Percentiles rank a stretch among this genome's conserved stretches.
Evolutionary conservation across 441 rosid species (phyloP).

Genomic region (Eruca vesicaria): DNA sequence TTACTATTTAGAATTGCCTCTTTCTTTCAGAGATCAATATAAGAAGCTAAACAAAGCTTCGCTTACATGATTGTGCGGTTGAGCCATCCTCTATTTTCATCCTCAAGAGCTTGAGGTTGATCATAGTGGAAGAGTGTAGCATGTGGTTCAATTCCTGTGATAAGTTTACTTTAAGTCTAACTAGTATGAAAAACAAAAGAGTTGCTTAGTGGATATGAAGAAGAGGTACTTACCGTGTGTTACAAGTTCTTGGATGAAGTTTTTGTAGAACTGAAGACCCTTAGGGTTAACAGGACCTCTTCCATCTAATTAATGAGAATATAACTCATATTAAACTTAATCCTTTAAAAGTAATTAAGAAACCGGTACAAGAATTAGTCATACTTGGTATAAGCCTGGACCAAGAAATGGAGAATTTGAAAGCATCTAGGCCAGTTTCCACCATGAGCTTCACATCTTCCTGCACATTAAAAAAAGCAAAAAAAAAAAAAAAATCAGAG

Average conservation of each 20-base stretch:
- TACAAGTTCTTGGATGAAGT: not conserved
- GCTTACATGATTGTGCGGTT: not conserved
- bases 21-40: too few relatives aligned
- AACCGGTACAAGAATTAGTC: not conserved
- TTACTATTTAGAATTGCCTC: too few relatives aligned
- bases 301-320: not conserved
- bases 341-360: not conserved
- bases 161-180: not conserved
- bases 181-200: not conserved
- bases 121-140: not conserved
- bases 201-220: not conserved
- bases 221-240: not conserved
- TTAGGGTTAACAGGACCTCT: not conserved
- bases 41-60: too few relatives aligned
- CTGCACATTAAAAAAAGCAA: slow-evolving; percentile 34
- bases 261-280: not conserved
- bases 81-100: not conserved
- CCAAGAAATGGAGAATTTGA: slow-evolving; percentile 78
- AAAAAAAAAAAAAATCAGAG: not conserved
- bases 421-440: slow-evolving; percentile 57
- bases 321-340: not conserved
- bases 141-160: not conserved
- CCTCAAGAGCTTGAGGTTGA: not conserved
- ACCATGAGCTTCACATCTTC: slow-evolving; percentile 72
- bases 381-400: slow-evolving; percentile 65